Evolutionary conservation across 768 basidiomycete species (phyloP), one percentile per base, ranked within the genome.

Genomic region (Coprinellus micaceus): DNA sequence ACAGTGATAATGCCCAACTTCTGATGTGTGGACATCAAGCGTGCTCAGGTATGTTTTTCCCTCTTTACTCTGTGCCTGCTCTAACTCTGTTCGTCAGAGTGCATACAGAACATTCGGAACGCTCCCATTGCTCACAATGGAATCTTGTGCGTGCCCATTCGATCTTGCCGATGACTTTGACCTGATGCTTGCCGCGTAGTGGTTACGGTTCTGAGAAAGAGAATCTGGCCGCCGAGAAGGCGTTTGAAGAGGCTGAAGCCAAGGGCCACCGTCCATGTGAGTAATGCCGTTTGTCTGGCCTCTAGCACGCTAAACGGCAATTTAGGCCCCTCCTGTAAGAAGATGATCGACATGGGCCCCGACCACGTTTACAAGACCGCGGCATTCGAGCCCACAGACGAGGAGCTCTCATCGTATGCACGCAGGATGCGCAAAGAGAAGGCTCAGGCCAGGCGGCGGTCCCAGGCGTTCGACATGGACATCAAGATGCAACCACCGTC

Each of bases 371-470:
- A 88, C 78, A 76, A 75, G 44, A 76, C 83, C 1, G 67, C 70
- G 1, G 88, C 88, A 0, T 93, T 94, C 63, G 82, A 87, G 62
- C 88, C 90, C 0, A 75, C 81, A 0, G 77, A 77, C 2, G 79
- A 83, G 36, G 86, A 89, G 54, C 62, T 89, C 9, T 67, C 67
- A 13, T 64, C 71, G 4, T 72, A 78, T 19, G 67, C 69, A 15
- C 73, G 72, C n/a, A 65, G 66, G 7, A 73, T 66, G 58, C 71
- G 71, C 12, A 15, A 26, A 28, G 25, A 12, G 22, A 21, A 47
- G 46, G 25, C 22, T 12, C 11, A 48, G 67, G 66, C 28, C 59
- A 51, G 22, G 71, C 65, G 60, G 65, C 48, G 29, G 55, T 47
- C 57, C 53, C 60, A n/a, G n/a, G n/a, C 60, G 49, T 44, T 48